These are phyloP conservation scores for Sarocladium oryzae DNA, from an alignment of 2,329 filamentous ascomycete species.

Conservation along the genomic window DNA sequence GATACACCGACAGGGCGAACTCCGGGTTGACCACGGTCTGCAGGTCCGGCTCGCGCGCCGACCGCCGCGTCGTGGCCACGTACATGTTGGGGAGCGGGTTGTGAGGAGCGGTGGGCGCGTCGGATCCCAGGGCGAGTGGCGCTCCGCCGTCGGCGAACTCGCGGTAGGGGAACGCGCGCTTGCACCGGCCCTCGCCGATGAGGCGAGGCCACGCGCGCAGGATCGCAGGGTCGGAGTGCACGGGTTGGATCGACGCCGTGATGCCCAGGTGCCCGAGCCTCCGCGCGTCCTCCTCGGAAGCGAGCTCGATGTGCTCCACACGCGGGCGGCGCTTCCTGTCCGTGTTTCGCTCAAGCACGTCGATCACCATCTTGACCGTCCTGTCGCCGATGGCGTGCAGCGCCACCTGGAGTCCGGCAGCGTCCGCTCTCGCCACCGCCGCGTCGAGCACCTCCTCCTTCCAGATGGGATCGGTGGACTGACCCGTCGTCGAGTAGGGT, in stretches of 20 bases:
- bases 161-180: slow-evolving; percentile 55
- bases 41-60: slow-evolving; percentile 40
- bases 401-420: slow-evolving; percentile 51
- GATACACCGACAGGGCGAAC: slow-evolving; percentile 45
- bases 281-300: slow-evolving; percentile 45
- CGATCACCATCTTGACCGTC: slow-evolving; percentile 50
- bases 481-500: slow-evolving; percentile 48
- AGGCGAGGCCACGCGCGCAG: slow-evolving; percentile 54
- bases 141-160: slow-evolving; percentile 52
- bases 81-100: slow-evolving; percentile 50
- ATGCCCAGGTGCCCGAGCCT: slow-evolving; percentile 53
- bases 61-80: slow-evolving; percentile 50
- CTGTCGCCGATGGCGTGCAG: slow-evolving; percentile 60
- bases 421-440: slow-evolving; percentile 47
- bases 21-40: slow-evolving; percentile 42
- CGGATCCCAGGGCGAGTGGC: slow-evolving; percentile 49
- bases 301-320: slow-evolving; percentile 60
- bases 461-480: slow-evolving; percentile 48
- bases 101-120: slow-evolving; percentile 53
- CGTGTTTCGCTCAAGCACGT: slow-evolving; percentile 41
- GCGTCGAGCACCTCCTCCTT: slow-evolving; percentile 41
- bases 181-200: slow-evolving; percentile 46
- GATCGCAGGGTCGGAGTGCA: slow-evolving; percentile 55
- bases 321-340: slow-evolving; percentile 46
- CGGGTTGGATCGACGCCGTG: slow-evolving; percentile 52